Base-by-base conservation (phyloP, 225 moss, liverwort and hornwort species). In the Rhytidiadelphus loreus region DNA sequence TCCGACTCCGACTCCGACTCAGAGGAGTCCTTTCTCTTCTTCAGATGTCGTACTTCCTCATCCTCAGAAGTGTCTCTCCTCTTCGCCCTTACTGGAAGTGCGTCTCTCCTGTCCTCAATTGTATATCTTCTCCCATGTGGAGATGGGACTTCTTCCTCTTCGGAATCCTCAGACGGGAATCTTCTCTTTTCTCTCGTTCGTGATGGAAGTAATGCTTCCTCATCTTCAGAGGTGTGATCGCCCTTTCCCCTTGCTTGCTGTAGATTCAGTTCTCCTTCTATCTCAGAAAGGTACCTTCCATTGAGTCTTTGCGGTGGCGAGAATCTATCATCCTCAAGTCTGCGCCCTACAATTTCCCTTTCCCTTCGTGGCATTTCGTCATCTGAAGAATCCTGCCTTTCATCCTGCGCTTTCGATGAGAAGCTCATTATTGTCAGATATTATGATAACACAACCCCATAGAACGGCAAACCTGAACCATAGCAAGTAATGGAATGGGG, bases 331-430 rank as follows among this genome's bases (percentile, higher is more conserved):
- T 89, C 92, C 79, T 86, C 89, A 57, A 66, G 71, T 48, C 83
- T 62, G 70, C 65, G 88, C 73, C 81, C 84, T 72, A 69, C 77
- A 25, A 59, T 41, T 71, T 87, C 90, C 79, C 61, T 84, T 84
- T 78, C 82, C 85, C 63, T 87, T 56, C 52, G 84, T 55, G 65
- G 78, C 59, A 92, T 72, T 81, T 91, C 92, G 69, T 89, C 89
- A 82, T 88, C 92, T 78, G 93, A 92, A 30, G 88, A 92, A 69
- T 91, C 92, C 85, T 93, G 92, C 86, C 88, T 93, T 86, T 93
- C 92, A 90, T 92, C 88, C 93, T 93, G 93, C 80, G 44, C 52
- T 85, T 82, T 65, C 86, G 20, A 65, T 65, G 37, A 82, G 71
- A 72, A 84, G 28, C 58, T 87, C 84, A 64, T 63, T 86, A 56